These are phyloP conservation scores for Rhodamnia rubescens DNA, from an alignment of 345 rosid species.

Conservation along the genomic window DNA sequence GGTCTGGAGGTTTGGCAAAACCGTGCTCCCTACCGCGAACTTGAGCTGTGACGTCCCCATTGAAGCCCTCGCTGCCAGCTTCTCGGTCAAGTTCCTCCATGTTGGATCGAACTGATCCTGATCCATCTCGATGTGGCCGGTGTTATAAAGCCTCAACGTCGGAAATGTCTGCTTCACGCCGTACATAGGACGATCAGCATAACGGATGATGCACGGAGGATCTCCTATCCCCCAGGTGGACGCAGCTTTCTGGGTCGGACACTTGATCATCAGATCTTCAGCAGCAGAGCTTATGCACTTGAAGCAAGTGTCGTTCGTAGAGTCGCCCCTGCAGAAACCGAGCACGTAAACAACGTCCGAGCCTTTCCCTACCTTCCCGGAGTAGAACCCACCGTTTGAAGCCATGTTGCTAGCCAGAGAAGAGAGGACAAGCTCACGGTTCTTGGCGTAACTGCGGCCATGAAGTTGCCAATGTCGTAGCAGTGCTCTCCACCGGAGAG, in stretches of 20 bases:
- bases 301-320: too few species aligned
- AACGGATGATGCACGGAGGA: background rate
- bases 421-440: too few species aligned
- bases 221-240: rapidly evolving
- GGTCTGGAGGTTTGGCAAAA: background rate
- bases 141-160: rapidly evolving
- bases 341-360: too few species aligned
- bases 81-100: background rate
- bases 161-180: background rate
- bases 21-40: background rate
- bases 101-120: background rate
- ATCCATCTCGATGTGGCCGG: background rate
- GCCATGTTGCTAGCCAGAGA: too few species aligned
- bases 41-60: background rate
- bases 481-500: too few species aligned
- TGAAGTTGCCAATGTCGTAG: too few species aligned
- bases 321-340: too few species aligned
- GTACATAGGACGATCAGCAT: background rate
- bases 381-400: too few species aligned
- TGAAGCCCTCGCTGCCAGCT: background rate
- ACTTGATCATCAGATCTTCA: background rate
- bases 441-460: too few species aligned
- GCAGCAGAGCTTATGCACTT: too few species aligned
- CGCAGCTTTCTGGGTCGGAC: background rate
- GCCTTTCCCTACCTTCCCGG: too few species aligned